Base-by-base conservation (phyloP, 805 yeast species). In the Yueomyces sinensis region DNA sequence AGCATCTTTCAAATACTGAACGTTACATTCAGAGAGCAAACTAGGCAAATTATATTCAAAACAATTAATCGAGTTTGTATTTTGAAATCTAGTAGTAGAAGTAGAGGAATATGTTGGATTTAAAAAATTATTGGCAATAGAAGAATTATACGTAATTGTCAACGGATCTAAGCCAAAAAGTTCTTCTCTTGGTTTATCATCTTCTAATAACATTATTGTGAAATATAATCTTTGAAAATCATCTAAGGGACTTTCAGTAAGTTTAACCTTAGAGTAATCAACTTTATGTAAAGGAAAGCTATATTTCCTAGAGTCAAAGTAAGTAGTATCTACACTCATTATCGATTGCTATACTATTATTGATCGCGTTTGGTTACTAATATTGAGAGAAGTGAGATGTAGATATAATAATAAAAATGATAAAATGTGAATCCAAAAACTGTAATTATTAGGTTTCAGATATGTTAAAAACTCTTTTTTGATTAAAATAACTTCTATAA, bases 181-280 rank as follows among this genome's bases (percentile, higher is more conserved):
- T 17, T 6, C 17, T 28, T 14, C 19, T 7, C 5, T n/a, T 6
- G 9, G 14, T 7, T 22, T 17, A 17, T 29, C 30, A 34, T 33
- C 34, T 29, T 28, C 37, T 17, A 36, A 24, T 7, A 41, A 31
- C 15, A 47, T 29, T 11, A 41, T 37, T 4, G 47, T 41, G 35
- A 54, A 49, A 36, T 40, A 50, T 11, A 52, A 33, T 32, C 60
- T 37, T 38, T 55, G 60, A 35, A 52, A 55, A 31, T 55, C 59
- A 35, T 55, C 60, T 28, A 49, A 23, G 5, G 58, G 55, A 22
- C 42, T 43, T 4, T 36, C 38, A 4, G 49, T 33, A 4, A 54
- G 37, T 16, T 29, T 36, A 13, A 54, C 40, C 5, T 32, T 32
- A 14, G 35, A 24, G 6, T 37, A 29, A 30, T 46, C 47, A 16